A percentile compares a stretch with the other conserved stretches of the same genome.
Conservation (phyloP, 2,329 filamentous ascomycete species). For the Pestalotiopsis sp. region DNA sequence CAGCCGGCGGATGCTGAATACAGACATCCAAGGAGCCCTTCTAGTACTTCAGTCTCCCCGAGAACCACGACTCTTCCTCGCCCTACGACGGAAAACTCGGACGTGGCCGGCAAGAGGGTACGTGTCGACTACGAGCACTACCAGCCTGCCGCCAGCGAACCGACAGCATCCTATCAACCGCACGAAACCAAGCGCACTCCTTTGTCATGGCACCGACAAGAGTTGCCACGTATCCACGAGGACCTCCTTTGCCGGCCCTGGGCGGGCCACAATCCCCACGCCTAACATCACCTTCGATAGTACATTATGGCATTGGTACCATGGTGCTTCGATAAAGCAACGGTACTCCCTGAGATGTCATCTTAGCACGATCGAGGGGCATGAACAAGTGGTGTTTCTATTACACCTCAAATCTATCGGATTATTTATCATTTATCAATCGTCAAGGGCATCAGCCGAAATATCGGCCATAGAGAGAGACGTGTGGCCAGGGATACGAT, state of each 20-base stretch:
- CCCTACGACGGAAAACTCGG: conserved; percentile 31
- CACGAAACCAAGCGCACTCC: conserved; percentile 40
- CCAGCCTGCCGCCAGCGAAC: conserved; percentile 32
- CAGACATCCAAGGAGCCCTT: conserved; percentile 43
- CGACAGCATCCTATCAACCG: conserved; percentile 28
- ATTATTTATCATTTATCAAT: background rate
- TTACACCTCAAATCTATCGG: background rate
- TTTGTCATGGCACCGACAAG: conserved; percentile 40
- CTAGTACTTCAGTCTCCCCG: conserved; percentile 52
- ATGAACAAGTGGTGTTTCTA: no score
- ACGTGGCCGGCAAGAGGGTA: conserved; percentile 49
- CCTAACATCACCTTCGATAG: conserved; percentile 26
- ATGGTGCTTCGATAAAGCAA: conserved; percentile 45
- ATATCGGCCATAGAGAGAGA: background rate
- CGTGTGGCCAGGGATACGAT: background rate
- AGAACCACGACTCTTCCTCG: conserved; percentile 35
- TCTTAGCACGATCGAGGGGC: no score
- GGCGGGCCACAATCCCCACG: conserved; percentile 49
- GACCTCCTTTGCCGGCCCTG: conserved; percentile 51
- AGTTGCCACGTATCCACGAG: conserved; percentile 52
- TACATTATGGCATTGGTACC: conserved; percentile 36
- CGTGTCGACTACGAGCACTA: conserved; percentile 51
- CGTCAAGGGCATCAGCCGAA: background rate
- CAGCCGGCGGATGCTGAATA: conserved; percentile 38
- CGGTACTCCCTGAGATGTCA: conserved; percentile 20